phyloP scores from a whole-genome alignment of 495 filamentous ascomycete genomes.

The Wilcoxina mikolae region DNA sequence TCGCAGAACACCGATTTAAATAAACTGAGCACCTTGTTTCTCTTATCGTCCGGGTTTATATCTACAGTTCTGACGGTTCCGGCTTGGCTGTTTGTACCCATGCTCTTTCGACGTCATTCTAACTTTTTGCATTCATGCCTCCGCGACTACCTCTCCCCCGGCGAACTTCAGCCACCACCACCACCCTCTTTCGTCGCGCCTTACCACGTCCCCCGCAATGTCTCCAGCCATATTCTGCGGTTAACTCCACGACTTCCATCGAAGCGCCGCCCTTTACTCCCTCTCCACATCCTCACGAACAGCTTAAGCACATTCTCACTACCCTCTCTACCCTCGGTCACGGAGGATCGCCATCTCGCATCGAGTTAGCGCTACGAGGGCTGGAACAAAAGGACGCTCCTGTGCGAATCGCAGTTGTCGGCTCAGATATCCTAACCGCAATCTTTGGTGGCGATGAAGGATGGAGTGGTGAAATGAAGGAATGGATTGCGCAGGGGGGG shows the following conservation, averaged over 20 bases:
- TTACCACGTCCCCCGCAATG: background rate
- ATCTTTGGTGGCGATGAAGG: background rate
- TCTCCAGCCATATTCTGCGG: background rate
- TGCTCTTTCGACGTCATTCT: background rate
- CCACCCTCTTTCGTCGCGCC: background rate
- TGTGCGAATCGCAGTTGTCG: conserved; percentile 53
- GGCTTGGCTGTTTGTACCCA: background rate
- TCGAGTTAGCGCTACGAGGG: conserved; percentile 53
- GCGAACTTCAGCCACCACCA: background rate
- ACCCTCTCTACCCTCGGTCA: background rate
- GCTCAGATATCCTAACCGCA: background rate
- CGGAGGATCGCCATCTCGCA: background rate
- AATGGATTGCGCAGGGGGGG: background rate
- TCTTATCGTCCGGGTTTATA: too few relatives aligned
- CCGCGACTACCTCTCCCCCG: background rate
- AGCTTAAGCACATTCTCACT: background rate
- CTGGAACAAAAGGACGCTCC: conserved; percentile 49
- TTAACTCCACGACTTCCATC: background rate
- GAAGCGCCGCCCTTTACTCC: background rate
- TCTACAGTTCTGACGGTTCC: too few relatives aligned
- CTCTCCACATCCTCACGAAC: background rate
- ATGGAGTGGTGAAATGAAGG: background rate
- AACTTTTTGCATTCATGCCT: conserved; percentile 1
- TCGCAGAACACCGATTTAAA: too few relatives aligned
- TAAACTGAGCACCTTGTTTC: too few relatives aligned